Evolutionary conservation across 1,139 yeast genomes (phyloP).

Genomic region (Spencermartinsiella ligniputridi): DNA sequence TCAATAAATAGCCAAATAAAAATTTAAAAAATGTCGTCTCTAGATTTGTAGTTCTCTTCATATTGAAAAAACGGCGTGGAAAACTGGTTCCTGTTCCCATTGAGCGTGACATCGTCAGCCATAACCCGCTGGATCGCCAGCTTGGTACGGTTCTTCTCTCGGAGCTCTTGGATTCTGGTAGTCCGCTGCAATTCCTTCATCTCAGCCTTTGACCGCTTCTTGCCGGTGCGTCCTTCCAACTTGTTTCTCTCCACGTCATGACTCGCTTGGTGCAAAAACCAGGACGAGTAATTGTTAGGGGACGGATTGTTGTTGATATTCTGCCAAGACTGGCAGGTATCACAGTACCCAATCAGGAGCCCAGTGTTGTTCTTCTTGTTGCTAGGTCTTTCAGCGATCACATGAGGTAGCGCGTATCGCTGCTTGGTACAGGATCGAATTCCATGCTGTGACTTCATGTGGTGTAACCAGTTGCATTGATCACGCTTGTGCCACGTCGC

Average conservation of each 20-base stretch:
- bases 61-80: slow-evolving; percentile 13
- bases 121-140: slow-evolving; percentile 14
- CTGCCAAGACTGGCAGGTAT: slow-evolving; percentile 24
- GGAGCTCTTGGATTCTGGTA: slow-evolving; percentile 10
- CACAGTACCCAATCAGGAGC: slow-evolving; percentile 21
- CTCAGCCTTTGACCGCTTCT: slow-evolving; percentile 19
- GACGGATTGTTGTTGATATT: slow-evolving; percentile 20
- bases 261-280: slow-evolving; percentile 23
- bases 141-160: slow-evolving; percentile 13
- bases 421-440: slow-evolving; percentile 23
- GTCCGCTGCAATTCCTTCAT: slow-evolving; percentile 14
- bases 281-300: slow-evolving; percentile 17
- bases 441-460: slow-evolving; percentile 25
- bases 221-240: slow-evolving; percentile 21
- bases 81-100: slow-evolving; percentile 13
- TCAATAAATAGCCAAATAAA: too few relatives aligned
- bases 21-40: not conserved
- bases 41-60: slow-evolving; percentile 12
- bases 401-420: slow-evolving; percentile 19
- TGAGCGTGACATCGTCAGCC: slow-evolving; percentile 14
- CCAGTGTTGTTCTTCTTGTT: slow-evolving; percentile 17
- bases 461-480: slow-evolving; percentile 24
- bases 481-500: slow-evolving; percentile 23
- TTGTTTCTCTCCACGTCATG: slow-evolving; percentile 22
- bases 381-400: slow-evolving; percentile 18